A percentile compares a stretch with the other conserved stretches of the same genome.
These are phyloP conservation scores for Gentiana dahurica DNA, from an alignment of 257 asterid species.

Conservation along the genomic window DNA sequence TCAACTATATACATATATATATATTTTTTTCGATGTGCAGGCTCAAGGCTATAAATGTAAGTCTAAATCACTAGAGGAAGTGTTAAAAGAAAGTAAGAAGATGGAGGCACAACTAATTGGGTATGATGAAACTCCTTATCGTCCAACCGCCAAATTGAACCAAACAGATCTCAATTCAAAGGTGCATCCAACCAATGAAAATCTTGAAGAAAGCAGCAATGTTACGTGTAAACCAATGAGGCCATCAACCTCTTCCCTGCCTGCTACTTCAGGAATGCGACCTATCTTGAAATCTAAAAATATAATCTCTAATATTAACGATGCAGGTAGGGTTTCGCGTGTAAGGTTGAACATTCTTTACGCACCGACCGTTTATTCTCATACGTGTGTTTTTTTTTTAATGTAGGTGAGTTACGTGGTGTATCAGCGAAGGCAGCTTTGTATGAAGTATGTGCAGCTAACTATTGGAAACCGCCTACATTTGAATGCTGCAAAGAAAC, in stretches of 20 bases:
- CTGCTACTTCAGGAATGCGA: constrained; percentile 21
- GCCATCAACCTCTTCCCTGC: constrained; percentile 8
- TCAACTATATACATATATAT: too few relatives aligned
- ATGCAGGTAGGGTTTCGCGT: constrained; percentile 31
- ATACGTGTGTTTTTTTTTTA: constrained; percentile 8
- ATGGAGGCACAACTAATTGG: constrained; percentile 69
- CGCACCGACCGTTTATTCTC: constrained; percentile 7
- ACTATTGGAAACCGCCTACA: constrained; percentile 80
- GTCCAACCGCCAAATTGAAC: constrained; percentile 10
- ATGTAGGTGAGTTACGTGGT: constrained; percentile 32
- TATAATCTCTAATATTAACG: constrained; percentile 18
- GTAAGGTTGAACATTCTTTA: not conserved
- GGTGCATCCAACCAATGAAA: constrained; percentile 22
- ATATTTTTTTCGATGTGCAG: constrained; percentile 30
- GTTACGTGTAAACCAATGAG: constrained; percentile 15
- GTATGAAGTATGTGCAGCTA: constrained; percentile 59
- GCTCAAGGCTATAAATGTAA: constrained; percentile 57
- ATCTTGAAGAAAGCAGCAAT: constrained; percentile 13
- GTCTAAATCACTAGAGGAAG: constrained; percentile 52
- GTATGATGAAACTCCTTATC: constrained; percentile 48
- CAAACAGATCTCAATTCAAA: constrained; percentile 18
- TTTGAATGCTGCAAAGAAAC: constrained; percentile 62
- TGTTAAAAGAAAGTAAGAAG: constrained; percentile 31
- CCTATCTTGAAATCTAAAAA: constrained; percentile 13
- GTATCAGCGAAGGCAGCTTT: constrained; percentile 58